Conservation (phyloP, 129 eudicot species). For the Pittosporum tobira region DNA sequence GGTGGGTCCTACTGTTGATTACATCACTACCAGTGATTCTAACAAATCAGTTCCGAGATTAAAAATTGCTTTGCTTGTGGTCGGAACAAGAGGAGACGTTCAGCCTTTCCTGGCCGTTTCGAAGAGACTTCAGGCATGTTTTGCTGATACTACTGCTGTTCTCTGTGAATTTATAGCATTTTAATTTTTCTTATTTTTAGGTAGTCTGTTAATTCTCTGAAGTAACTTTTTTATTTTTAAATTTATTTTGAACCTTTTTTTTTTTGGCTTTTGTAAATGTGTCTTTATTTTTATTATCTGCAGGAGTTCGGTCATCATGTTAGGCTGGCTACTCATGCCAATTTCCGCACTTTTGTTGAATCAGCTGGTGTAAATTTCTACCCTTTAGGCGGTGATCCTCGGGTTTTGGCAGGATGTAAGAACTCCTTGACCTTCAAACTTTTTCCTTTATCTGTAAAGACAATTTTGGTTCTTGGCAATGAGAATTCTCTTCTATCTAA, state of each 20-base stretch:
- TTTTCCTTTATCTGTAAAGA: no score
- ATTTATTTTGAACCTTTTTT: no score
- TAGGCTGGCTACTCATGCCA: conserved; percentile 89
- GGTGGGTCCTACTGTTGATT: conserved; percentile 33
- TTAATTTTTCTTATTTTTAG: not conserved
- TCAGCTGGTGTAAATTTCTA: conserved; percentile 90
- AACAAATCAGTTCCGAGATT: conserved; percentile 55
- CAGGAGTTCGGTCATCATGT: conserved; percentile 96
- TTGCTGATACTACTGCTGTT: not conserved
- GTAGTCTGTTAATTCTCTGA: not conserved
- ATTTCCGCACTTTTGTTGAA: conserved; percentile 72
- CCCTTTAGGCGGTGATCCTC: conserved; percentile 98
- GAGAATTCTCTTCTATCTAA: no score
- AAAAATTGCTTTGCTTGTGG: conserved; percentile 79
- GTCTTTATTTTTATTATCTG: conserved; percentile 16
- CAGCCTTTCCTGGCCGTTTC: conserved; percentile 94
- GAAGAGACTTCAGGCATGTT: conserved; percentile 79
- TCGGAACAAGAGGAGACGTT: conserved; percentile 99
- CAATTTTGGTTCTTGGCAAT: no score
- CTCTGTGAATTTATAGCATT: no score
- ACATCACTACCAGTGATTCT: conserved; percentile 33
- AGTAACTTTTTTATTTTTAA: not conserved
- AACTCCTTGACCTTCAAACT: conserved; percentile 9
- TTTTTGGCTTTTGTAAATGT: conserved; percentile 2
- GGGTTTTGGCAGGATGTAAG: conserved; percentile 96